A percentile compares a stretch with the other conserved stretches of the same genome.
Evolutionary conservation across 306 rosid genomes (phyloP).

Genomic region (Mucuna pruriens): DNA sequence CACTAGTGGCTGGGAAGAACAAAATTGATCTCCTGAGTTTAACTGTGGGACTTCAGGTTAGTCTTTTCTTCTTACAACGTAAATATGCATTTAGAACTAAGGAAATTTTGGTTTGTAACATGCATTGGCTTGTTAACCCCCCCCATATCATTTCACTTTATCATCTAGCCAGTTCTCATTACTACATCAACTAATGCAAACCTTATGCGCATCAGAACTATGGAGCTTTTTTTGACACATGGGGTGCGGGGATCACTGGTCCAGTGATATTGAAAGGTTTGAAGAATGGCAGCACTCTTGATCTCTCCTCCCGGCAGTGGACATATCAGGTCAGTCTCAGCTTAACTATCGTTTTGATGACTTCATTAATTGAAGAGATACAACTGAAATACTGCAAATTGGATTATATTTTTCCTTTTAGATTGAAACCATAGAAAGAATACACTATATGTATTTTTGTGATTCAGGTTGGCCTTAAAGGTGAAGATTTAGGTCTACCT

Average conservation of each 20-base stretch:
- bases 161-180: neutral
- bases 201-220: conserved; percentile 56
- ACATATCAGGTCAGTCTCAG: conserved; percentile 78
- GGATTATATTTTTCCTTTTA: neutral
- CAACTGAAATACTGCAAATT: neutral
- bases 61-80: neutral
- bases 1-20: conserved; percentile 71
- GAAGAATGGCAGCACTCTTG: conserved; percentile 56
- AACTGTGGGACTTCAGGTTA: conserved; percentile 96
- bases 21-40: conserved; percentile 83
- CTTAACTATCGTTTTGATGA: neutral
- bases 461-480: conserved; percentile 82
- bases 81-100: conserved; percentile 8
- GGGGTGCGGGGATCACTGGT: conserved; percentile 91
- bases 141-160: neutral
- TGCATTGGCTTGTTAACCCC: conserved; percentile 6
- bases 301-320: conserved; percentile 84
- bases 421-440: neutral
- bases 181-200: conserved; percentile 26
- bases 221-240: conserved; percentile 75
- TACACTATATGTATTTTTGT: neutral
- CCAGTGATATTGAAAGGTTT: conserved; percentile 72
- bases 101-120: neutral
- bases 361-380: no score
- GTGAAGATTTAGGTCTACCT: conserved; percentile 62